A percentile compares a stretch with the other conserved stretches of the same genome.
phyloP scores from a whole-genome alignment of 2,329 filamentous ascomycete species.

The Alternaria hordeiaustralica region DNA sequence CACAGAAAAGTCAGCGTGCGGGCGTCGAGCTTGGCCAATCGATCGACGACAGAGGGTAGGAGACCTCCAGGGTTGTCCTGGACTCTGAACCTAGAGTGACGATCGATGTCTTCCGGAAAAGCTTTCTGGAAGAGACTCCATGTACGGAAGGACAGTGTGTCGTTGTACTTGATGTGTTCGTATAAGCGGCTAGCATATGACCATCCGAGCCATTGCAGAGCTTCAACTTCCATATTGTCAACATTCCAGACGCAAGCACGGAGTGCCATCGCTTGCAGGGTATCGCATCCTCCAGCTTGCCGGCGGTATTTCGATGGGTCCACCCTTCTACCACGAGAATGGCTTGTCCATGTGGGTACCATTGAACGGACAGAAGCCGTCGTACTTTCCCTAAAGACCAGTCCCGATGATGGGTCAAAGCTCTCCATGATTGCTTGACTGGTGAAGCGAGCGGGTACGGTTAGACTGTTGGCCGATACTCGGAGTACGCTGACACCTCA shows the following conservation, averaged over 20 bases:
- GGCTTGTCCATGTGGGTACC: constrained; percentile 23
- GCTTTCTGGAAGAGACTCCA: constrained; percentile 27
- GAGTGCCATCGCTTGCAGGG: constrained; percentile 24
- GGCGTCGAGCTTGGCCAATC: constrained; percentile 19
- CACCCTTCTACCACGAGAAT: constrained; percentile 18
- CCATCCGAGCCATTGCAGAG: constrained; percentile 28
- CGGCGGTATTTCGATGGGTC: constrained; percentile 15
- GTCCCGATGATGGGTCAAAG: constrained; percentile 17
- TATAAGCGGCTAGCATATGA: constrained; percentile 25
- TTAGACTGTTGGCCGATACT: neutral
- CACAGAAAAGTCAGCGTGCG: constrained; percentile 27
- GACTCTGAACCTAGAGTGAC: constrained; percentile 17
- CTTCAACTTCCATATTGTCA: constrained; percentile 19
- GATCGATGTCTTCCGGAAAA: constrained; percentile 24
- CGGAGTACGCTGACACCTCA: neutral
- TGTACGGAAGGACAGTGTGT: constrained; percentile 20
- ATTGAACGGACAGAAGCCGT: constrained; percentile 21
- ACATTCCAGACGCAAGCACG: constrained; percentile 26
- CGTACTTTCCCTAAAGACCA: constrained; percentile 25
- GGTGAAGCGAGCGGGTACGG: neutral
- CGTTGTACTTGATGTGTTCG: constrained; percentile 20
- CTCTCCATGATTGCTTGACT: constrained; percentile 6
- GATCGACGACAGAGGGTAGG: constrained; percentile 19
- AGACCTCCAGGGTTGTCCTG: neutral
- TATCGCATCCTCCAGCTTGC: constrained; percentile 17